phyloP scores from a whole-genome alignment of 2,329 filamentous ascomycete species.

The Colletotrichum gigasporum region DNA sequence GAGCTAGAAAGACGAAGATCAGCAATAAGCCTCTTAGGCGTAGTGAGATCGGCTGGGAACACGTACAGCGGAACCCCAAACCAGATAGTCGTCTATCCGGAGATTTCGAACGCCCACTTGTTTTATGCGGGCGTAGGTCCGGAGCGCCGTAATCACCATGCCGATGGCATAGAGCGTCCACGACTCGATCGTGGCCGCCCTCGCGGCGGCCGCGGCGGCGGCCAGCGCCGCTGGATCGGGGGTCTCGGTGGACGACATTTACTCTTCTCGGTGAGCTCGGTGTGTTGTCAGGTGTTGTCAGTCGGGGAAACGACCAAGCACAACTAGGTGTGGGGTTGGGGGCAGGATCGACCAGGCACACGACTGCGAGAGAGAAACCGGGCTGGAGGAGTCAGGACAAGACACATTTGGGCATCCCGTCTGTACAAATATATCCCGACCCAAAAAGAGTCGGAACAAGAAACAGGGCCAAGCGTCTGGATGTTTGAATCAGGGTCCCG shows the following conservation, averaged over 20 bases:
- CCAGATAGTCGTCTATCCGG: slow-evolving; percentile 41
- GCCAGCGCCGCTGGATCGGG: slow-evolving; percentile 33
- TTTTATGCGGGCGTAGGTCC: slow-evolving; percentile 41
- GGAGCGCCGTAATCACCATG: slow-evolving; percentile 37
- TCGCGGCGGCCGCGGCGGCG: slow-evolving; percentile 35
- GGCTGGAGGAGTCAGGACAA: not conserved
- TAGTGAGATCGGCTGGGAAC: not conserved
- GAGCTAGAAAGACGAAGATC: slow-evolving; percentile 44
- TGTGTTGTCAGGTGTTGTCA: not conserved
- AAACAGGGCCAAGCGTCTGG: not conserved
- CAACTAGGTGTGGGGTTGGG: not conserved
- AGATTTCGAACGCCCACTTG: slow-evolving; percentile 37
- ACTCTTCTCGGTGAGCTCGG: not conserved
- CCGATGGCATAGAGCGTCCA: slow-evolving; percentile 41
- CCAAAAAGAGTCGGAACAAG: not conserved
- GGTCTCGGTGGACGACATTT: not conserved
- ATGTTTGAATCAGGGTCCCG: not conserved
- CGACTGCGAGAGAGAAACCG: not conserved
- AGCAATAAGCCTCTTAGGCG: not conserved
- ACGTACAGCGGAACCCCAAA: slow-evolving; percentile 35
- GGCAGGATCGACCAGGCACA: not conserved
- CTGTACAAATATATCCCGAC: slow-evolving; percentile 1
- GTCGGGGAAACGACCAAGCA: not conserved
- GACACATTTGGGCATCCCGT: not conserved
- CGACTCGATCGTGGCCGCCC: slow-evolving; percentile 34